Base-by-base conservation (phyloP, 495 filamentous ascomycete species). In the Aspergillus kassunensis region DNA sequence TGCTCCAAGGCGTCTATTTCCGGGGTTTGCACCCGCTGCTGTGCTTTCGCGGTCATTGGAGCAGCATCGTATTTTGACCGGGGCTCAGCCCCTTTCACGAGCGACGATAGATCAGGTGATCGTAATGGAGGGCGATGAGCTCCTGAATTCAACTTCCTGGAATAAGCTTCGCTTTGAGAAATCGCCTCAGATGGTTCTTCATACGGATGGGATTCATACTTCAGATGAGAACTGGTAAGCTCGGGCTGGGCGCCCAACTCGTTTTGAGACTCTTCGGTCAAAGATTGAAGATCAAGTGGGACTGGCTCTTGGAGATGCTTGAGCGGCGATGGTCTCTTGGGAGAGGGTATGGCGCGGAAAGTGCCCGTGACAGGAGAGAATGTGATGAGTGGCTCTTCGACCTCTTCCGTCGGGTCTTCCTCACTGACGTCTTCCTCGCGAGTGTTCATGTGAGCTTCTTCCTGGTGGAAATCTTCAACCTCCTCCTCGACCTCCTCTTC, bases 291-390 rank as follows among this genome's bases (percentile, higher is more conserved):
- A 13, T 49, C 30, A 8, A 53, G 21, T 12, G 20, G 9, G 3
- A 10, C 53, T 6, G 45, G 43, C 29, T 65, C 51, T 56, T 46
- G 51, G 48, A 21, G 48, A 29, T 39, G 64, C 45, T 62, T 55
- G 31, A 31, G 59, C 25, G 55, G 61, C 44, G 50, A 64, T 27
- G 6, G 56, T 35, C 71, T 57, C 18, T 63, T 31, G 25, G 73
- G 73, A 6, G 75, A 74, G 20, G 73, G 71, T n/a, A 71, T 62
- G 4, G 69, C 69, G 24, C 62, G 70, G 45, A 79, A 80, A 2
- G 77, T 80, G 9, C 77, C 76, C 7, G 74, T 77, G 37, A 59
- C 66, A 15, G 75, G 75, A 2, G 75, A 79, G 47, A 78, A 79
- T 1, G 68, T 70, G 15, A 79, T 62, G 35, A 74, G 37, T 11